These are phyloP conservation scores for Rubia tinctorum DNA, from an alignment of 305 asterid species.

Conservation along the genomic window DNA sequence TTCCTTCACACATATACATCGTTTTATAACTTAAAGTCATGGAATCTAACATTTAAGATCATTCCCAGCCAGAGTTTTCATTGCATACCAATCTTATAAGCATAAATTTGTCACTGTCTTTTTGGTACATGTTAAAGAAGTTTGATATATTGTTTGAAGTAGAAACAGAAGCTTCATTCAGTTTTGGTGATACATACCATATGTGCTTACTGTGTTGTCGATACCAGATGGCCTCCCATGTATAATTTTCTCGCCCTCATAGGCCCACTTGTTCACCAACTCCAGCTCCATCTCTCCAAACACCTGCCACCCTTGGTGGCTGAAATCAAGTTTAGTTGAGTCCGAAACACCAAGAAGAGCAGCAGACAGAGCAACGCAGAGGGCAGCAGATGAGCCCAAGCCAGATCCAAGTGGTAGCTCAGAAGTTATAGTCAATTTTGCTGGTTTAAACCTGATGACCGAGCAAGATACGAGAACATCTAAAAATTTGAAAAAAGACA, in stretches of 20 bases:
- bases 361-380: conserved; percentile 85
- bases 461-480: background rate
- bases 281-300: conserved; percentile 70
- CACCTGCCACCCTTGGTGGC: conserved; percentile 87
- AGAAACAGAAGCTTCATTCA: background rate
- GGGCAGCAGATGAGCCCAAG: conserved; percentile 96
- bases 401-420: conserved; percentile 97
- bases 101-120: background rate
- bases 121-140: background rate
- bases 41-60: background rate
- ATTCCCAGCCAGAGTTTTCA: background rate
- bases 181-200: conserved; percentile 53
- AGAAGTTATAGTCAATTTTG: conserved; percentile 68
- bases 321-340: conserved; percentile 54
- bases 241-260: conserved; percentile 90
- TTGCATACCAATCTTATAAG: background rate
- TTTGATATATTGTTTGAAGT: background rate
- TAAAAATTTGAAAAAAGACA: background rate
- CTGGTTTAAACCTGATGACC: conserved; percentile 70
- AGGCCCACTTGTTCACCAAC: conserved; percentile 91
- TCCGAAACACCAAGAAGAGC: conserved; percentile 80
- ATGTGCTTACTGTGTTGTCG: conserved; percentile 97
- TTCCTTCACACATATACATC: background rate
- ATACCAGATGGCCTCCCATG: conserved; percentile 99
- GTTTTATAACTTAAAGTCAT: background rate